Evolutionary conservation across 805 yeast genomes (phyloP).

Genomic region (Saccharomycopsis sp.): DNA sequence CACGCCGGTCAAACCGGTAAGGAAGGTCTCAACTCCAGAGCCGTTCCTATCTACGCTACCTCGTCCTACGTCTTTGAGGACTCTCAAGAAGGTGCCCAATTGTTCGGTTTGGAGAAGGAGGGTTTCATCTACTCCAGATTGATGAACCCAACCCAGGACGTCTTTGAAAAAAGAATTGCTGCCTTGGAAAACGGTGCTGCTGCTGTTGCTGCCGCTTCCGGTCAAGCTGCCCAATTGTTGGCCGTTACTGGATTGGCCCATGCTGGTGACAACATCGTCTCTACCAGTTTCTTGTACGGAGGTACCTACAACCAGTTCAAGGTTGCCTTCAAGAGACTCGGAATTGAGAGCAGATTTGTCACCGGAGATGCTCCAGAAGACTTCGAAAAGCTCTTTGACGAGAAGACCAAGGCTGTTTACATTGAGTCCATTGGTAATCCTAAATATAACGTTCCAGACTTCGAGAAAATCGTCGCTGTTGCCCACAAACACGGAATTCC

Average conservation of each 20-base stretch:
- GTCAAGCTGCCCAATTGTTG: slow-evolving; percentile 90
- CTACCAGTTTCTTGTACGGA: slow-evolving; percentile 85
- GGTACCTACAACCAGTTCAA: slow-evolving; percentile 96
- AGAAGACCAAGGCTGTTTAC: slow-evolving; percentile 82
- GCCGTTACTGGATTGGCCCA: slow-evolving; percentile 82
- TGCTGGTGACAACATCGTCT: slow-evolving; percentile 82
- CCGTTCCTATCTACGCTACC: slow-evolving; percentile 90
- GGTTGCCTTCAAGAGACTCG: slow-evolving; percentile 83
- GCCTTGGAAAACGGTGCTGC: slow-evolving; percentile 90
- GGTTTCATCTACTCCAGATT: slow-evolving; percentile 88
- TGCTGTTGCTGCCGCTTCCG: slow-evolving; percentile 88
- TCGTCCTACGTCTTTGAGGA: slow-evolving; percentile 83
- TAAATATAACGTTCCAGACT: slow-evolving; percentile 86
- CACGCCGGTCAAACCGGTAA: slow-evolving; percentile 90
- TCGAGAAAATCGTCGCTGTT: slow-evolving; percentile 62
- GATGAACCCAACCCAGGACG: slow-evolving; percentile 89
- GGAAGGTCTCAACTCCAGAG: slow-evolving; percentile 65
- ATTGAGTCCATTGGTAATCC: slow-evolving; percentile 93
- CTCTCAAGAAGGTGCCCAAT: slow-evolving; percentile 87
- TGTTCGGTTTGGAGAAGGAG: slow-evolving; percentile 76
- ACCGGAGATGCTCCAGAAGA: slow-evolving; percentile 70
- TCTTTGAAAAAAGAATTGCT: slow-evolving; percentile 86
- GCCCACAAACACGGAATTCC: slow-evolving; percentile 88
- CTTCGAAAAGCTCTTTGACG: slow-evolving; percentile 69
- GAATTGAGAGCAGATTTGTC: slow-evolving; percentile 81